phyloP scores from a whole-genome alignment of 306 rosid genomes.

The Neltuma alba region DNA sequence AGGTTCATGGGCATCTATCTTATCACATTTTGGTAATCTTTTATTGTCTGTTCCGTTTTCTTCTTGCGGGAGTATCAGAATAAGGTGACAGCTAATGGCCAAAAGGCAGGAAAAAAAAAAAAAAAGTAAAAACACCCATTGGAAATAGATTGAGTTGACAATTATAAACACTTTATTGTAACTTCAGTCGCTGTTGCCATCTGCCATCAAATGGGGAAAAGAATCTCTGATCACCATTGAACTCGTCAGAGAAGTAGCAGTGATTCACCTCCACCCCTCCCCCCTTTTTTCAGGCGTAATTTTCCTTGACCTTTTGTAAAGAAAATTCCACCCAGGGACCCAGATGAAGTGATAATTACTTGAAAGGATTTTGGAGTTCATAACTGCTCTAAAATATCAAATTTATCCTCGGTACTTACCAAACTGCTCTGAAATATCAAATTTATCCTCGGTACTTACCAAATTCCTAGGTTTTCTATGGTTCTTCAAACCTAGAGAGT shows the following conservation, averaged over 20 bases:
- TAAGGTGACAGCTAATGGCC: conserved; percentile 14
- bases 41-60: neutral
- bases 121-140: neutral
- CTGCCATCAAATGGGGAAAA: conserved; percentile 20
- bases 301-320: neutral
- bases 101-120: neutral
- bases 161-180: neutral
- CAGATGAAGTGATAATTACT: neutral
- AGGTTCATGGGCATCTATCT: conserved; percentile 36
- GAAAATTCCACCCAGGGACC: neutral
- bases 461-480: too few species aligned
- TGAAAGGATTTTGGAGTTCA: neutral
- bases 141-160: conserved; percentile 21
- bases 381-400: neutral
- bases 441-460: too few species aligned
- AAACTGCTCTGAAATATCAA: too few species aligned
- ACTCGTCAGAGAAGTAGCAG: neutral
- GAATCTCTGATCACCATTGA: neutral
- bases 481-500: too few species aligned
- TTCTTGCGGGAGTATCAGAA: conserved; percentile 19
- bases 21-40: neutral
- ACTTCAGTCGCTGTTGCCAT: neutral
- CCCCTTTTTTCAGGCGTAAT: conserved; percentile 7
- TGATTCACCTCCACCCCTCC: neutral
- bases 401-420: neutral